Conservation (phyloP, 169 alveolate species). For the Eimeria sp. region DNA sequence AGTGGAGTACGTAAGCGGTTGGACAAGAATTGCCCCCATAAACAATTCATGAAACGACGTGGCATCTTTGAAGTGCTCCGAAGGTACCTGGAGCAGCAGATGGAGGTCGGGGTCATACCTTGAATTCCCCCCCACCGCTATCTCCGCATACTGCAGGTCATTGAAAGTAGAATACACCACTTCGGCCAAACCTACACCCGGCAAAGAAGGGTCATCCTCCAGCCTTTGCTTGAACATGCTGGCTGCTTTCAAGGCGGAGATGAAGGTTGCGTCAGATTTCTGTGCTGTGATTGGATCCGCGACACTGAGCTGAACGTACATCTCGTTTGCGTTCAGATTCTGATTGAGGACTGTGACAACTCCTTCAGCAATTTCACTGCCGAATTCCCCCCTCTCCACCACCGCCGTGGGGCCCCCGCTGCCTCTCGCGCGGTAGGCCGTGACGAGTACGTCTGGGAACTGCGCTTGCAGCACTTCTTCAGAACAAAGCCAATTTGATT, state of each 20-base stretch:
- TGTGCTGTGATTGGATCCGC: slow-evolving; percentile 69
- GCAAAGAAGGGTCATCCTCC: slow-evolving; percentile 77
- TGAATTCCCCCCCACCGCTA: slow-evolving; percentile 51
- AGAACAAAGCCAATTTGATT: slow-evolving; percentile 67
- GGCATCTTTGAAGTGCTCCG: slow-evolving; percentile 60
- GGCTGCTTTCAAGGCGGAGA: slow-evolving; percentile 76
- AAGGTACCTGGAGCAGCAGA: slow-evolving; percentile 55
- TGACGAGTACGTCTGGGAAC: slow-evolving; percentile 70
- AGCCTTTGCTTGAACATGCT: slow-evolving; percentile 74
- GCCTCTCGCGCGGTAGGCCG: slow-evolving; percentile 68
- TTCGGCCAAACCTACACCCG: slow-evolving; percentile 79
- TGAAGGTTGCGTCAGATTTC: slow-evolving; percentile 9
- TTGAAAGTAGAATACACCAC: slow-evolving; percentile 76
- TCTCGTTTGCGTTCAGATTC: slow-evolving; percentile 59
- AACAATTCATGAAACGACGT: slow-evolving; percentile 47
- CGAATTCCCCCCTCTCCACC: slow-evolving; percentile 76
- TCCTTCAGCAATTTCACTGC: slow-evolving; percentile 57
- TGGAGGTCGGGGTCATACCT: slow-evolving; percentile 57
- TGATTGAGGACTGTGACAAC: slow-evolving; percentile 57
- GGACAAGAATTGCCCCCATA: slow-evolving; percentile 66
- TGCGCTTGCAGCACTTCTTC: slow-evolving; percentile 46
- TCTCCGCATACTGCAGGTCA: slow-evolving; percentile 66
- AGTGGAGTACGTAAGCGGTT: slow-evolving; percentile 53
- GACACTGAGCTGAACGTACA: slow-evolving; percentile 78
- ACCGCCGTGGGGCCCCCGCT: slow-evolving; percentile 72